Evolutionary conservation across 202 grass and related monocot species (phyloP).

Genomic region (Eragrostis tef): DNA sequence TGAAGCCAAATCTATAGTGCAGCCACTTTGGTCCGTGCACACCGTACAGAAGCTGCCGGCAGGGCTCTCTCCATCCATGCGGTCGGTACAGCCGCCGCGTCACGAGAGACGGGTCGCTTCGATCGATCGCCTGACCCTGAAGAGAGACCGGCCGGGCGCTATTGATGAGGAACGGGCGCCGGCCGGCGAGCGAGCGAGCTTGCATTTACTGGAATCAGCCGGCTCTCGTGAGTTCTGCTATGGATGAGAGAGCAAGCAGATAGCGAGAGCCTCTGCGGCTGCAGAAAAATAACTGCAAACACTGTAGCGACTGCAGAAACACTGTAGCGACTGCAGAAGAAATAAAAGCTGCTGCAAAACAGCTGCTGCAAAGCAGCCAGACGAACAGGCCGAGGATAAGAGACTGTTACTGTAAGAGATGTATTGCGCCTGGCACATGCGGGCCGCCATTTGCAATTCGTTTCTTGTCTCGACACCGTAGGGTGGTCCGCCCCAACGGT

Average conservation of each 20-base stretch:
- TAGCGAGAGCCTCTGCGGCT: too few relatives aligned
- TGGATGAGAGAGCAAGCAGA: neutral
- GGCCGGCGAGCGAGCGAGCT: neutral
- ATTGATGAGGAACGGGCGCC: neutral
- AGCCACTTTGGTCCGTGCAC: too few relatives aligned
- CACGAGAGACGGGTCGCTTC: neutral
- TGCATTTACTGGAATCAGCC: slow-evolving; percentile 38
- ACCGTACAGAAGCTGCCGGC: too few relatives aligned
- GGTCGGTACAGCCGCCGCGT: slow-evolving; percentile 22
- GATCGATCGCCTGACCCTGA: too few relatives aligned
- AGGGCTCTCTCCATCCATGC: neutral
- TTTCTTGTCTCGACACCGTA: neutral
- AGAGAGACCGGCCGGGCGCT: neutral
- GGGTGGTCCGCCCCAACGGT: neutral
- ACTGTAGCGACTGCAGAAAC: too few relatives aligned
- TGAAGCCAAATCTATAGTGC: neutral
- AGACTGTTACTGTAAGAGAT: neutral
- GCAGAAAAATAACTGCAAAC: too few relatives aligned
- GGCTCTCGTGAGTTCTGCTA: slow-evolving; percentile 26
- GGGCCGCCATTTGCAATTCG: neutral
- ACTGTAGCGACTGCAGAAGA: too few relatives aligned
- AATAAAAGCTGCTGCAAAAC: too few relatives aligned
- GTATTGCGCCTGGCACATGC: neutral
- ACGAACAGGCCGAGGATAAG: too few relatives aligned
- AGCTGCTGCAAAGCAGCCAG: too few relatives aligned